These are phyloP conservation scores for Aspergillus sp. DNA, from an alignment of 2,329 filamentous ascomycete genomes.

Conservation along the genomic window DNA sequence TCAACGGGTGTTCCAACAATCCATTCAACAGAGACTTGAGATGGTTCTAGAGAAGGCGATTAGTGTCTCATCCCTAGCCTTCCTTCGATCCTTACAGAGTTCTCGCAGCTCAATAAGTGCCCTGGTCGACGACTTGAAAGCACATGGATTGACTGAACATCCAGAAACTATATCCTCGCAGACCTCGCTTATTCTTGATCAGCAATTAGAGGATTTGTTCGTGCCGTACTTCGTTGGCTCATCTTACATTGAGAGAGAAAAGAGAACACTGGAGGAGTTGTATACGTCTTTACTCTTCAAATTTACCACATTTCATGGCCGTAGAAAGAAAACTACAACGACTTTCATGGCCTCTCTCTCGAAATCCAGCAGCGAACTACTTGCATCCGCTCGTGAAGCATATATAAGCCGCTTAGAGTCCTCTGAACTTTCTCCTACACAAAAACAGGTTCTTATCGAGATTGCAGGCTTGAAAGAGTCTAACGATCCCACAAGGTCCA, in stretches of 20 bases:
- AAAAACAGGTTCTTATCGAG: constrained; percentile 85
- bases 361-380: constrained; percentile 83
- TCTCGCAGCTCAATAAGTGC: constrained; percentile 85
- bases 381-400: constrained; percentile 84
- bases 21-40: constrained; percentile 91
- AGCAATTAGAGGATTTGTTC: constrained; percentile 66
- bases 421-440: constrained; percentile 80
- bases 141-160: constrained; percentile 91
- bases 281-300: constrained; percentile 94
- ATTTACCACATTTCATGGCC: constrained; percentile 85
- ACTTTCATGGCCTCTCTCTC: constrained; percentile 91
- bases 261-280: constrained; percentile 70
- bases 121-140: constrained; percentile 88
- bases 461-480: constrained; percentile 80
- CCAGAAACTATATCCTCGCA: constrained; percentile 87
- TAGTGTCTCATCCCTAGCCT: constrained; percentile 86
- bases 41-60: constrained; percentile 95
- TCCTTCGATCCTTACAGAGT: constrained; percentile 85
- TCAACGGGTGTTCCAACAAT: constrained; percentile 95
- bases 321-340: constrained; percentile 80
- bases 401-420: constrained; percentile 88
- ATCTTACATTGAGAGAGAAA: constrained; percentile 66
- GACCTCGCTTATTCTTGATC: constrained; percentile 69
- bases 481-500: constrained; percentile 64
- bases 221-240: constrained; percentile 66